Conservation (phyloP, 2,329 filamentous ascomycete species). For the Clonostachys solani region DNA sequence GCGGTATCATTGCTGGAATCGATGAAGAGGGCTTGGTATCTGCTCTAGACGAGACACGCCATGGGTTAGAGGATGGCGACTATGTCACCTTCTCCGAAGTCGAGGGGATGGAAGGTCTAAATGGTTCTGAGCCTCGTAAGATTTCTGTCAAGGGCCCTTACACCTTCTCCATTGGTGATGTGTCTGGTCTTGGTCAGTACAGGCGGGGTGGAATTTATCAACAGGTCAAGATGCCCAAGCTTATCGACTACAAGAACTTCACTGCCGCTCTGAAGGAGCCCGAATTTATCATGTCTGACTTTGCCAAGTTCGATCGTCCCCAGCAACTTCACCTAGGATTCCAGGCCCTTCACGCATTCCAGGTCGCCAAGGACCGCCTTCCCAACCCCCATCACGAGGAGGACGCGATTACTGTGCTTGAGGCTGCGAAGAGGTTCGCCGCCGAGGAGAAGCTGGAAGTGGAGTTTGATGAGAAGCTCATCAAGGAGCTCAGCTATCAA, state of each 20-base stretch:
- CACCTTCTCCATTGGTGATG: slow-evolving; percentile 94
- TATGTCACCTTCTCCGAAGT: slow-evolving; percentile 93
- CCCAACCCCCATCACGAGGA: slow-evolving; percentile 80
- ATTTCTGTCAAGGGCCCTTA: slow-evolving; percentile 94
- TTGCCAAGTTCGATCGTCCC: slow-evolving; percentile 95
- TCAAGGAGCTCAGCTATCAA: slow-evolving; percentile 92
- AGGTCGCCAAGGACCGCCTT: slow-evolving; percentile 67
- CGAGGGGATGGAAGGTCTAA: slow-evolving; percentile 86
- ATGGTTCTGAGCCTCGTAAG: slow-evolving; percentile 79
- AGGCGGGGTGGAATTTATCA: slow-evolving; percentile 83
- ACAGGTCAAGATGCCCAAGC: slow-evolving; percentile 98
- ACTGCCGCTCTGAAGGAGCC: slow-evolving; percentile 77
- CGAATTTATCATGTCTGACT: slow-evolving; percentile 88
- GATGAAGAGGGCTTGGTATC: slow-evolving; percentile 89
- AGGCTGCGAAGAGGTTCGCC: slow-evolving; percentile 70
- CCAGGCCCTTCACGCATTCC: slow-evolving; percentile 87
- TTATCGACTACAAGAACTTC: slow-evolving; percentile 82
- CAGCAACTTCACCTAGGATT: slow-evolving; percentile 88
- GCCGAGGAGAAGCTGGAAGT: slow-evolving; percentile 60
- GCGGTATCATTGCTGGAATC: slow-evolving; percentile 86
- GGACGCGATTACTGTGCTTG: slow-evolving; percentile 76
- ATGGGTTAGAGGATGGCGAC: slow-evolving; percentile 94
- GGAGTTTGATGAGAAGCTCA: slow-evolving; percentile 86
- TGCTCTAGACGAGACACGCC: slow-evolving; percentile 87
- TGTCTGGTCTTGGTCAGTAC: slow-evolving; percentile 83